These are phyloP conservation scores for Metschnikowia colocasiae DNA, from an alignment of 805 yeast genomes.

Conservation along the genomic window DNA sequence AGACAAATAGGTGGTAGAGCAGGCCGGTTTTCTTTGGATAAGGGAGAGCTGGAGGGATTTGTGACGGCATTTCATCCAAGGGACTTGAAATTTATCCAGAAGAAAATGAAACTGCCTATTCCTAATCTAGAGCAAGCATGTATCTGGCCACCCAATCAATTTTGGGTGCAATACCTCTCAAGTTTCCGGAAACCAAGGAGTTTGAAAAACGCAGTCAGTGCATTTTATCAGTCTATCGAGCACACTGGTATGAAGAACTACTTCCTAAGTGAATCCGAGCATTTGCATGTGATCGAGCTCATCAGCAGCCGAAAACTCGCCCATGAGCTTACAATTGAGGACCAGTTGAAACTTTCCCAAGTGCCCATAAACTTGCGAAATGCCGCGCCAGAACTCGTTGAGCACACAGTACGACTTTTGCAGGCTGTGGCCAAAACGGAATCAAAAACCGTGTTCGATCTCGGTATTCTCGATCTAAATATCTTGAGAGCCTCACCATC, in stretches of 20 bases:
- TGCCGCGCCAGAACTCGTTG: slow-evolving; percentile 35
- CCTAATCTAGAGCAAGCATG: slow-evolving; percentile 56
- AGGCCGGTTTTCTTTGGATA: slow-evolving; percentile 58
- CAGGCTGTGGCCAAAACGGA: slow-evolving; percentile 51
- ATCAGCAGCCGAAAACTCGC: slow-evolving; percentile 36
- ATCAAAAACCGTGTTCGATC: slow-evolving; percentile 57
- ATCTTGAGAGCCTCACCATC: slow-evolving; percentile 23
- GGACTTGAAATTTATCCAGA: slow-evolving; percentile 44
- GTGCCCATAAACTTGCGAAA: slow-evolving; percentile 51
- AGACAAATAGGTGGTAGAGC: slow-evolving; percentile 98
- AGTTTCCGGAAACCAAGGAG: slow-evolving; percentile 52
- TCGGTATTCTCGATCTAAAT: slow-evolving; percentile 28
- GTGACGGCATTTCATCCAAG: slow-evolving; percentile 50
- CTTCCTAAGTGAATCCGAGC: slow-evolving; percentile 36
- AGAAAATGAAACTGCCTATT: slow-evolving; percentile 50
- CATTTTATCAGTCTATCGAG: slow-evolving; percentile 43
- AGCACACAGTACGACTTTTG: slow-evolving; percentile 44
- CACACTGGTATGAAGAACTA: slow-evolving; percentile 23
- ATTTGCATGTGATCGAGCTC: slow-evolving; percentile 39
- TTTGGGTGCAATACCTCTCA: slow-evolving; percentile 65
- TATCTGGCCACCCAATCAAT: slow-evolving; percentile 74
- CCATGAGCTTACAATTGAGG: slow-evolving; percentile 43
- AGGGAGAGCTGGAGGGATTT: slow-evolving; percentile 40
- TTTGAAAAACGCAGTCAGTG: slow-evolving; percentile 43
- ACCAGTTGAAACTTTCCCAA: slow-evolving; percentile 53